These are phyloP conservation scores for Cystofilobasidium macerans DNA, from an alignment of 768 basidiomycete genomes.

Conservation along the genomic window DNA sequence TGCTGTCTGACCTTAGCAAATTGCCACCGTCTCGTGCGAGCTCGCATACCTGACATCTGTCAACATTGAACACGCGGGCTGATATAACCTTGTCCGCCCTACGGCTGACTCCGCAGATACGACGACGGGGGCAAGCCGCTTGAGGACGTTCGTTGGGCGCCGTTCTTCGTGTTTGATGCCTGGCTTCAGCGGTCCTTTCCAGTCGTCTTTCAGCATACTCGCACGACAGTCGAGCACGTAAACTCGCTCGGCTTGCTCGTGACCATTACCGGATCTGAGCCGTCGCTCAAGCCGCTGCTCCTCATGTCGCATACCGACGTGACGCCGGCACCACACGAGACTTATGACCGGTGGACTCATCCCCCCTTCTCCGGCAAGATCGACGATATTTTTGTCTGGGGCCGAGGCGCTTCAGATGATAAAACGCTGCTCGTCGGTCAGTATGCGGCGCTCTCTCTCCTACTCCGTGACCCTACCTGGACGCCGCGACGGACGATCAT, in stretches of 20 bases:
- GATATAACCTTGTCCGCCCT: not conserved
- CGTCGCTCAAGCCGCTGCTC: slow-evolving; percentile 22
- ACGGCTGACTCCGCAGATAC: slow-evolving; percentile 19
- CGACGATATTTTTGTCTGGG: slow-evolving; percentile 34
- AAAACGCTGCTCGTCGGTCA: slow-evolving; percentile 33
- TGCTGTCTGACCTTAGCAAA: not conserved
- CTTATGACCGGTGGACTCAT: slow-evolving; percentile 26
- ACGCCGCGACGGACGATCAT: slow-evolving; percentile 33
- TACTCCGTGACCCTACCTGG: slow-evolving; percentile 24
- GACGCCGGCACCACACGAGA: slow-evolving; percentile 34
- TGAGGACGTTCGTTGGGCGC: slow-evolving; percentile 38
- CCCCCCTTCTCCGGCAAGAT: slow-evolving; percentile 33
- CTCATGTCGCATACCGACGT: slow-evolving; percentile 36
- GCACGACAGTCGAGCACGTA: slow-evolving; percentile 20
- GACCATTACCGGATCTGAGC: slow-evolving; percentile 21
- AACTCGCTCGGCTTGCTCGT: slow-evolving; percentile 24
- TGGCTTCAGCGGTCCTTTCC: slow-evolving; percentile 35
- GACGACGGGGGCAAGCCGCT: slow-evolving; percentile 37
- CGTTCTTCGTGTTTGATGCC: slow-evolving; percentile 36
- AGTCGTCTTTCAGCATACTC: slow-evolving; percentile 1
- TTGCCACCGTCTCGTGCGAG: slow-evolving; percentile 14
- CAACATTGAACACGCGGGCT: not conserved
- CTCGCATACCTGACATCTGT: slow-evolving; percentile 12
- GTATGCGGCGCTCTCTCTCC: slow-evolving; percentile 34
- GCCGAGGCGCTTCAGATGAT: slow-evolving; percentile 34